Evolutionary conservation across 306 rosid genomes (phyloP), one percentile per base, ranked within the genome.

Genomic region (Hylodesmum podocarpum): DNA sequence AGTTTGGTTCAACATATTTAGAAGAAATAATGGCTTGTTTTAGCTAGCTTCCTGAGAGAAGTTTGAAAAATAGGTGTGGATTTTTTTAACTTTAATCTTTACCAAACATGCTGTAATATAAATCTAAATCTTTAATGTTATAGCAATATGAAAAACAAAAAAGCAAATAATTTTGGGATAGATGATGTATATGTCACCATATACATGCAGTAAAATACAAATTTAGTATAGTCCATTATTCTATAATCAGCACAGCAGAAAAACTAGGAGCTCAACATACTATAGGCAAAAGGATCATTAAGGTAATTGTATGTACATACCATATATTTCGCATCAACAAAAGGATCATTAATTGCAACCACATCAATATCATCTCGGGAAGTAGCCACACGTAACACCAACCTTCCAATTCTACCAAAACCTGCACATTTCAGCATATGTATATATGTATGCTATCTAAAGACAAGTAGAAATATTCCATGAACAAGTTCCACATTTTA

Each of bases 361-460:
- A 95, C 94, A 61, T 92, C 97, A 34, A 95, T 83, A 86, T 92
- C 99, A 91, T 90, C 99, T 80, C 99, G 81, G 29, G 80, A 66
- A 82, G 83, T 65, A 22, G 99, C 99, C 65, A 95, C 79, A 18
- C 99, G 93, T 46, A 95, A 78, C 59, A 95, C 97, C 92, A 95
- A 85, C 84, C 99, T 88, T 81, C 99, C 99, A 83, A 95, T 95
- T 31, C 99, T 91, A 75, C 99, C 99, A 86, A 95, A 95, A 71
- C 99, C 99, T 94, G 84, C 69, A 66, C 21, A 16, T 65, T 76
- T 58, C 68, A 86, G 78, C 72, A 85, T 39, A 55, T 58, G 47
- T 34, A 81, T 66, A 81, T 66, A 54, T 47, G 50, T 1, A 41
- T 7, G 3, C 19, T 28, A 65, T 59, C 51, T 63, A 50, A 18